Evolutionary conservation across 129 eudicot species (phyloP).

Genomic region (Helichrysum umbraculigerum): DNA sequence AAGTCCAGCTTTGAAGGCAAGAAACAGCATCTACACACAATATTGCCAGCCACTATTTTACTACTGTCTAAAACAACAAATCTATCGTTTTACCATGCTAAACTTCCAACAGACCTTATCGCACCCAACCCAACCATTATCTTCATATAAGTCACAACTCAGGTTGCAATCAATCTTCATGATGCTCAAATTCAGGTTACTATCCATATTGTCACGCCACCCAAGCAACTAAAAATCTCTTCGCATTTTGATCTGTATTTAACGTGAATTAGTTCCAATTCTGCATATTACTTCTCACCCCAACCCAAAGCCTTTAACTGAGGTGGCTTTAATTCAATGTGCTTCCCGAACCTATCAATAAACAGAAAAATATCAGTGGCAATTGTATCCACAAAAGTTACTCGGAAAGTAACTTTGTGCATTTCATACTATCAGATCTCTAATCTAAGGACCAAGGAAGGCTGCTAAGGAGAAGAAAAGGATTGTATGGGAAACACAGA

Average conservation of each 20-base stretch:
- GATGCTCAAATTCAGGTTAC: neutral
- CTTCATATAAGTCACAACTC: neutral
- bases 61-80: slow-evolving; percentile 18
- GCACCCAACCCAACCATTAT: neutral
- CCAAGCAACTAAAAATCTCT: neutral
- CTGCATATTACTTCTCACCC: slow-evolving; percentile 31
- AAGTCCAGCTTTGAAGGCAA: neutral
- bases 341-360: slow-evolving; percentile 71
- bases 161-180: slow-evolving; percentile 8
- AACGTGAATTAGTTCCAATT: neutral
- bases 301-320: slow-evolving; percentile 79
- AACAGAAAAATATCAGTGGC: slow-evolving; percentile 9
- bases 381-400: neutral
- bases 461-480: neutral
- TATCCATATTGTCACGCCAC: neutral
- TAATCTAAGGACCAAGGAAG: neutral
- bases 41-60: neutral
- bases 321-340: slow-evolving; percentile 62
- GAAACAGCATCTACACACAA: neutral
- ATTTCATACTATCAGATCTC: neutral
- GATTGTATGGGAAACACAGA: neutral
- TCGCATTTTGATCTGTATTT: slow-evolving; percentile 6
- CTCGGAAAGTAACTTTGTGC: neutral
- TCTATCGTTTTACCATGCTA: neutral
- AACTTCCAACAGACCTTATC: neutral